Conservation (phyloP, 2,329 filamentous ascomycete genomes). For the Sphaerostilbella broomeana region DNA sequence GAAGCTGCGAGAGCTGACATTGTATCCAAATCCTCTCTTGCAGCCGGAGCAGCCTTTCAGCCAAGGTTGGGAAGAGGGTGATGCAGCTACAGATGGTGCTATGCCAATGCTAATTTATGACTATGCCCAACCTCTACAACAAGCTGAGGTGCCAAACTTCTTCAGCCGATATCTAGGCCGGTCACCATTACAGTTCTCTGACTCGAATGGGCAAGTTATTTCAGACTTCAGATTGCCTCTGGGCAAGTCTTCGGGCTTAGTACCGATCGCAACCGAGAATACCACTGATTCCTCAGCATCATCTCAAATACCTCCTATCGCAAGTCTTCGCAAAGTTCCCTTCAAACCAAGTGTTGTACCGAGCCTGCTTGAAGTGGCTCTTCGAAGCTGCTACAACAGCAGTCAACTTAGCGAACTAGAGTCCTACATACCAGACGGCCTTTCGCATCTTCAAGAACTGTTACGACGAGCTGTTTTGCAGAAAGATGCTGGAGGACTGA, state of each 20-base stretch:
- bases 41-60: constrained; percentile 26
- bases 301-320: constrained; percentile 4
- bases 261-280: constrained; percentile 18
- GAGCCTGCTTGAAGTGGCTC: constrained; percentile 45
- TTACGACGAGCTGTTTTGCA: constrained; percentile 35
- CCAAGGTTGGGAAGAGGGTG: constrained; percentile 6
- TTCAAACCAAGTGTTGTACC: constrained; percentile 32
- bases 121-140: background rate
- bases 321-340: constrained; percentile 13
- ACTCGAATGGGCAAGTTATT: constrained; percentile 23
- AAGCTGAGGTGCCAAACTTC: constrained; percentile 15
- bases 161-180: constrained; percentile 23
- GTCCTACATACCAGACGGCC: constrained; percentile 36
- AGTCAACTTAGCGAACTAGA: constrained; percentile 37
- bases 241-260: constrained; percentile 14
- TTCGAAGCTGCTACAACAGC: constrained; percentile 40
- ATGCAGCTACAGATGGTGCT: background rate
- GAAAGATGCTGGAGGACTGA: constrained; percentile 41
- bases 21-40: constrained; percentile 59
- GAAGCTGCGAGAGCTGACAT: constrained; percentile 44
- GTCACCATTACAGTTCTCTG: constrained; percentile 26
- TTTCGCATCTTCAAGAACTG: constrained; percentile 33
- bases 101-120: background rate
- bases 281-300: constrained; percentile 10
- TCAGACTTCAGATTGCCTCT: constrained; percentile 26